Evolutionary conservation across 192 early-diverging fungal genomes (phyloP).

Genomic region (Piromyces finnis): DNA sequence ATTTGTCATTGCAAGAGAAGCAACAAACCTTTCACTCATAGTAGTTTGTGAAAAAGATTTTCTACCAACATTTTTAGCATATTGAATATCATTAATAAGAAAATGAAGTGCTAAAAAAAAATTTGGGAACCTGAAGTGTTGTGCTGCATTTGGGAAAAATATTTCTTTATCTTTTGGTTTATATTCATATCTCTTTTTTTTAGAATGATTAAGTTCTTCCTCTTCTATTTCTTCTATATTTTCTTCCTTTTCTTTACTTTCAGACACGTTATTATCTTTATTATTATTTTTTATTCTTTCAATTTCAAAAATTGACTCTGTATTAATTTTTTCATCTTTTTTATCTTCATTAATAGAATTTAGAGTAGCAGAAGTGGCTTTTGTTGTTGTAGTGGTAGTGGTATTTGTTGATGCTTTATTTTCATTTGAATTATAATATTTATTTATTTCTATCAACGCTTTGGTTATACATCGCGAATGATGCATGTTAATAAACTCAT

Average conservation of each 20-base stretch:
- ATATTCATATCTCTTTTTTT: background rate
- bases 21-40: background rate
- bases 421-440: no score
- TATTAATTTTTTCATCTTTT: no score
- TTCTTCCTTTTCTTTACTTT: background rate
- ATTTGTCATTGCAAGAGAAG: background rate
- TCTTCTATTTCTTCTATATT: background rate
- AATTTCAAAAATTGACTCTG: no score
- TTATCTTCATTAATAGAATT: no score
- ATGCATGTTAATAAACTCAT: background rate
- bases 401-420: no score
- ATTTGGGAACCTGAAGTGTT: background rate
- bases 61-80: background rate
- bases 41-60: background rate
- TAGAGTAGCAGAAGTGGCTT: no score
- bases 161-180: background rate
- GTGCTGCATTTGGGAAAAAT: background rate
- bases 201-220: background rate
- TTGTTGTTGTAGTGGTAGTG: no score
- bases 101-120: background rate
- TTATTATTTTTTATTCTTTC: no score
- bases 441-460: background rate
- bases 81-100: background rate
- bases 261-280: no score
- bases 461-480: background rate